Percentiles rank a stretch among this genome's conserved stretches.
Conservation (phyloP, 345 rosid genomes). For the Citropsis articulata region DNA sequence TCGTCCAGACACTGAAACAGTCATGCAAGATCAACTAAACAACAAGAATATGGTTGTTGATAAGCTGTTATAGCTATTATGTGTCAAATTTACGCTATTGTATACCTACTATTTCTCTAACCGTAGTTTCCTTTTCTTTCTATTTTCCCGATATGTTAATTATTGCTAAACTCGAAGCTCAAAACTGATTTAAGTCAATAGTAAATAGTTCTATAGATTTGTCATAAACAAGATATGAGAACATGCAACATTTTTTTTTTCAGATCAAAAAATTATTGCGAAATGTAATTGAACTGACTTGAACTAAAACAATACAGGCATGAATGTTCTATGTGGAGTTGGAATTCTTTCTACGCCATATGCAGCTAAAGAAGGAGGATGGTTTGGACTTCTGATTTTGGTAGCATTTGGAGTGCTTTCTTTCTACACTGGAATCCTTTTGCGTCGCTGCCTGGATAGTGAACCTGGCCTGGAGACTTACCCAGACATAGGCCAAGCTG, state of each 20-base stretch:
- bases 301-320: slow-evolving; percentile 39
- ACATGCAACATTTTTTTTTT: background rate
- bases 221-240: background rate
- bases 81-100: background rate
- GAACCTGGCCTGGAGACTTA: slow-evolving; percentile 83
- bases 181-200: background rate
- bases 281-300: background rate
- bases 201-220: background rate
- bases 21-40: slow-evolving; percentile 1
- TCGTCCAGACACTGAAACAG: background rate
- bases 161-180: background rate
- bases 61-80: background rate
- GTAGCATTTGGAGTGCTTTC: slow-evolving; percentile 67
- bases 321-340: slow-evolving; percentile 95
- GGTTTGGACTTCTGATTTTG: slow-evolving; percentile 67
- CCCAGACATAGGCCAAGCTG: slow-evolving; percentile 95
- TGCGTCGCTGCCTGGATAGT: slow-evolving; percentile 86
- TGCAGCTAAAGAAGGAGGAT: slow-evolving; percentile 94
- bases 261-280: background rate
- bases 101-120: background rate
- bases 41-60: background rate
- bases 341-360: slow-evolving; percentile 90
- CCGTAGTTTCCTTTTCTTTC: background rate
- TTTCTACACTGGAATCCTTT: slow-evolving; percentile 80
- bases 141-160: background rate